Base-by-base conservation (phyloP, 495 filamentous ascomycete species). In the Penicillium taxi region DNA sequence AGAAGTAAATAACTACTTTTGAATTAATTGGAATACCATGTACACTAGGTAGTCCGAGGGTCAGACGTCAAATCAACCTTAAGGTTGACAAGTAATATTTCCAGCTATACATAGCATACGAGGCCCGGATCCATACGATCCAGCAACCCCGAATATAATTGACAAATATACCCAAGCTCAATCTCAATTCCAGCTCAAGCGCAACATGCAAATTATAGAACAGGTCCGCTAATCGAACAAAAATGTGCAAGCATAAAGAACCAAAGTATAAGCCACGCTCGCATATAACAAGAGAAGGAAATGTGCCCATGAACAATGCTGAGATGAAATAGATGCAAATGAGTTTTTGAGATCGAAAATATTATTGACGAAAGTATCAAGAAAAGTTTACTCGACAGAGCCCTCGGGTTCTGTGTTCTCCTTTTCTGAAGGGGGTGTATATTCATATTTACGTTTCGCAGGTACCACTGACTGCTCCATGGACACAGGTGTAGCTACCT, bases 401-500 rank as follows among this genome's bases (percentile, higher is more conserved):
- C 32, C 45, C 26, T 55, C 46, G 11, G 55, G 41, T 35, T 63
- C 53, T 11, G 45, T 47, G 6, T 52, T 50, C 32, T 64, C 58
- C 25, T 54, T 56, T 25, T 59, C 56, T 9, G 43, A 34, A 12
- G 33, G 34, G 3, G 36, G 42, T 9, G 52, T 44, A 24, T 47
- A 45, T 27, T 63, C 58, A 19, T 42, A 55, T 41, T 60, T 59
- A 6, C 56, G 55, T 29, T 48, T 52, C 2, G 45, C 33, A 2
- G 50, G 44, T n/a, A n/a, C n/a, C 6, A 54, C 42, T 13, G 50
- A 41, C 15, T 37, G 40, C 26, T 62, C 56, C 30, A 44, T 17
- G 0, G 42, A 31, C 4, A 40, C 32, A 17, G 46, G 55, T 0
- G 46, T 44, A 2, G 39, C 36, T 4, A 38, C 38, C 24, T 61